Conservation (phyloP, 2,329 filamentous ascomycete species). For the Neofusicoccum kwambonambiense region DNA sequence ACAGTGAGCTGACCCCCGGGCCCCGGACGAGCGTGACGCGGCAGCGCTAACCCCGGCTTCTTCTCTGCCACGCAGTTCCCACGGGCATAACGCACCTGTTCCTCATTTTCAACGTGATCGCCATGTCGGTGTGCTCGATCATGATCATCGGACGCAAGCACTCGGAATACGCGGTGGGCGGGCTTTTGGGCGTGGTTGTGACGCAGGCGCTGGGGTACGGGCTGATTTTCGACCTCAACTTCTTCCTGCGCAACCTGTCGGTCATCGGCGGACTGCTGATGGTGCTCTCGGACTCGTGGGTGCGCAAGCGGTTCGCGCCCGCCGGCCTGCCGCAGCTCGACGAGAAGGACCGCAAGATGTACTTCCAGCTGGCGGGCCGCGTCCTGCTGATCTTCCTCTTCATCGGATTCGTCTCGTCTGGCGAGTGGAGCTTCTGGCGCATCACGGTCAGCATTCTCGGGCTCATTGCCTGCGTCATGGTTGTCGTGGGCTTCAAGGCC, state of each 20-base stretch:
- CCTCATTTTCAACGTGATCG: constrained; percentile 83
- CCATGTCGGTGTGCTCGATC: constrained; percentile 78
- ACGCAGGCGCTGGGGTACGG: constrained; percentile 95
- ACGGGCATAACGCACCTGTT: constrained; percentile 87
- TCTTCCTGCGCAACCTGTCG: constrained; percentile 97
- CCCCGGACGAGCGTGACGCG: background rate
- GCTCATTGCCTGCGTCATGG: constrained; percentile 93
- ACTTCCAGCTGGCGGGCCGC: constrained; percentile 95
- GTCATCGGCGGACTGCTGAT: constrained; percentile 96
- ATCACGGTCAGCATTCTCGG: constrained; percentile 81
- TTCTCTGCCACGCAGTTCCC: constrained; percentile 62
- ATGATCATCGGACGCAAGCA: constrained; percentile 90
- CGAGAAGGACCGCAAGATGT: constrained; percentile 99
- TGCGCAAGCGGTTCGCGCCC: constrained; percentile 94
- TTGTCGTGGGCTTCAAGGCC: constrained; percentile 98
- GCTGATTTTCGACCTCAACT: constrained; percentile 98
- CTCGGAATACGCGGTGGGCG: constrained; percentile 88
- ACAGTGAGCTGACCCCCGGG: constrained; percentile 64
- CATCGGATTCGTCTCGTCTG: constrained; percentile 92
- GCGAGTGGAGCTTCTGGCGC: constrained; percentile 87
- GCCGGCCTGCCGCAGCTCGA: constrained; percentile 91
- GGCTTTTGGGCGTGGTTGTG: constrained; percentile 86
- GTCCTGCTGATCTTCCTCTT: constrained; percentile 98
- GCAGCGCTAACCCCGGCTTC: constrained; percentile 16
- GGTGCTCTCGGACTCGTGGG: constrained; percentile 97